A percentile compares a stretch with the other conserved stretches of the same genome.
Conservation (phyloP, 495 filamentous ascomycete genomes). For the Penicillium tannophilum region DNA sequence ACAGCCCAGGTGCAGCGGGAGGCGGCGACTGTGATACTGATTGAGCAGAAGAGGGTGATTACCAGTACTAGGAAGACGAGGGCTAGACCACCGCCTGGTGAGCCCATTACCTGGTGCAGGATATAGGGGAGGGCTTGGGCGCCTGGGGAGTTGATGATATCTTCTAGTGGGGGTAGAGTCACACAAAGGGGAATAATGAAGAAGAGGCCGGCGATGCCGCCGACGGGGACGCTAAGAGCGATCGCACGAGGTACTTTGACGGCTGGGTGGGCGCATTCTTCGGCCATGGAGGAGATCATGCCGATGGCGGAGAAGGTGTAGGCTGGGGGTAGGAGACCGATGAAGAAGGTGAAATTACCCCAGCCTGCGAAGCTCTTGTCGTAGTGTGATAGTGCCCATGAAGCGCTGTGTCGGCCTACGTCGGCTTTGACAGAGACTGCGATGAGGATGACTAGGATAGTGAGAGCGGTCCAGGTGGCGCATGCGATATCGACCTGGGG, state of each 20-base stretch:
- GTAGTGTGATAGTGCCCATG: conserved; percentile 48
- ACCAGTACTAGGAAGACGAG: conserved; percentile 58
- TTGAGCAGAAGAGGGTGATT: conserved; percentile 64
- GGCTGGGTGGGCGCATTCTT: conserved; percentile 48
- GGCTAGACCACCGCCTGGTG: conserved; percentile 47
- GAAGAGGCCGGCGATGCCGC: conserved; percentile 46
- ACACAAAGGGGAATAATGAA: conserved; percentile 52
- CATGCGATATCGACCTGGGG: conserved; percentile 55
- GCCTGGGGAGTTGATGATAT: conserved; percentile 41
- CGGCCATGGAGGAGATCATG: conserved; percentile 56
- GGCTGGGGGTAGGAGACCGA: conserved; percentile 53
- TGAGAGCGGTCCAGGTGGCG: conserved; percentile 42
- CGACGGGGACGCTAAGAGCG: conserved; percentile 43
- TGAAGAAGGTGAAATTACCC: conserved; percentile 52
- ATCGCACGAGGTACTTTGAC: conserved; percentile 51
- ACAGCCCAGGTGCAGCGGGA: conserved; percentile 64
- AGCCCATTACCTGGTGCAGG: conserved; percentile 49
- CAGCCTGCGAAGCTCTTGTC: conserved; percentile 52
- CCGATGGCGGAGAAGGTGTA: conserved; percentile 55
- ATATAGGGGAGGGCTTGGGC: conserved; percentile 52
- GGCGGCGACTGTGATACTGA: conserved; percentile 61
- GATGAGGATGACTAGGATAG: conserved; percentile 44
- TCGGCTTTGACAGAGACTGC: conserved; percentile 45
- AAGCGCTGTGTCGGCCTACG: conserved; percentile 42
- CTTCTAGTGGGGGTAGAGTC: conserved; percentile 46